Evolutionary conservation across 2,329 filamentous ascomycete genomes (phyloP).

Genomic region (Clonostachys chloroleuca): DNA sequence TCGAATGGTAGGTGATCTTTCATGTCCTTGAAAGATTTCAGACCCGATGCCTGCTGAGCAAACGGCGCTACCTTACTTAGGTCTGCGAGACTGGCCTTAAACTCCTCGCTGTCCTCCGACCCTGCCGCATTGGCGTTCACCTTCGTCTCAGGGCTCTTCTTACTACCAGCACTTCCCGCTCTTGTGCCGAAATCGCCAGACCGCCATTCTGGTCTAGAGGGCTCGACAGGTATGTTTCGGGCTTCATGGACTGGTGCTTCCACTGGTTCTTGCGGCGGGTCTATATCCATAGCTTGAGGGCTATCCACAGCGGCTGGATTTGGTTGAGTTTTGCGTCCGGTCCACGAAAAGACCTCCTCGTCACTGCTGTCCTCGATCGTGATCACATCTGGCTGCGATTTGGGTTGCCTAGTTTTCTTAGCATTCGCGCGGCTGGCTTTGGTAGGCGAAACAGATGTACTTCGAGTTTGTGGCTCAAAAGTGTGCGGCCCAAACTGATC

Average conservation of each 20-base stretch:
- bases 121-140: slow-evolving; percentile 29
- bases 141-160: slow-evolving; percentile 13
- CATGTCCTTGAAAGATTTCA: slow-evolving; percentile 51
- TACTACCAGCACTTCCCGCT: neutral
- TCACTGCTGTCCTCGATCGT: slow-evolving; percentile 43
- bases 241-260: slow-evolving; percentile 16
- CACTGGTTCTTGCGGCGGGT: slow-evolving; percentile 36
- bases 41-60: slow-evolving; percentile 36
- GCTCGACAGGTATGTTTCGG: slow-evolving; percentile 54
- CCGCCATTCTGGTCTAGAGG: slow-evolving; percentile 55
- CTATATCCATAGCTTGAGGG: slow-evolving; percentile 63
- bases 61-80: slow-evolving; percentile 54
- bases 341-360: slow-evolving; percentile 29
- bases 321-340: slow-evolving; percentile 22
- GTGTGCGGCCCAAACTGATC: slow-evolving; percentile 49
- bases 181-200: slow-evolving; percentile 34
- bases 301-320: slow-evolving; percentile 28
- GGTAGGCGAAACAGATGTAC: slow-evolving; percentile 35
- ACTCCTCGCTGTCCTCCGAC: slow-evolving; percentile 53
- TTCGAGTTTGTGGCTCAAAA: slow-evolving; percentile 37
- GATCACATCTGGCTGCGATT: slow-evolving; percentile 27
- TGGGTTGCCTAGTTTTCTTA: slow-evolving; percentile 57
- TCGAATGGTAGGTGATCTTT: slow-evolving; percentile 53
- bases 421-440: slow-evolving; percentile 37
- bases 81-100: slow-evolving; percentile 48